phyloP scores from a whole-genome alignment of 257 asterid genomes.

The Lycium ferocissimum region DNA sequence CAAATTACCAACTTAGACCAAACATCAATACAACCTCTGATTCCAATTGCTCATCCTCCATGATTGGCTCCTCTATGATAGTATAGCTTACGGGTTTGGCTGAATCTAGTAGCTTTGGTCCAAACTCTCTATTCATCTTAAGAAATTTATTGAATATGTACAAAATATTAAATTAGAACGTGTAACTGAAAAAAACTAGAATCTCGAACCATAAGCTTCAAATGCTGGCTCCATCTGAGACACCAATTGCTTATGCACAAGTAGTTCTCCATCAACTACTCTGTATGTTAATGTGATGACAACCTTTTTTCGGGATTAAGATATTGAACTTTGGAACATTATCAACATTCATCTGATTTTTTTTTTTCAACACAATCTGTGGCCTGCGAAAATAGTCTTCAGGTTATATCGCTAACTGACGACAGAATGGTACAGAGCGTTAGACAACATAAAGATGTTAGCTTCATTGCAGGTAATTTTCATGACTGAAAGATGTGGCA shows the following conservation, averaged over 20 bases:
- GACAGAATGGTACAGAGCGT: slow-evolving; percentile 95
- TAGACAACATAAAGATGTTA: slow-evolving; percentile 91
- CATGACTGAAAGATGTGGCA: slow-evolving; percentile 30
- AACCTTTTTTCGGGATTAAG: slow-evolving; percentile 87
- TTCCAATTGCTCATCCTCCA: slow-evolving; percentile 95
- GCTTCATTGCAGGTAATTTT: slow-evolving; percentile 86
- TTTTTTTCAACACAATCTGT: slow-evolving; percentile 69
- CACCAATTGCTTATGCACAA: slow-evolving; percentile 66
- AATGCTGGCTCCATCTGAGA: not conserved
- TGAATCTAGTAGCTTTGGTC: too few relatives aligned
- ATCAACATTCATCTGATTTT: slow-evolving; percentile 76
- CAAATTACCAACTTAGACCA: slow-evolving; percentile 99
- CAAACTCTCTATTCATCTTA: slow-evolving; percentile 62
- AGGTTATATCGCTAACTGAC: slow-evolving; percentile 76
- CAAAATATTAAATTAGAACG: too few relatives aligned
- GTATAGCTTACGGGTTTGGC: too few relatives aligned
- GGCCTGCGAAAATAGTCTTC: slow-evolving; percentile 99
- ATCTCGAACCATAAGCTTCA: too few relatives aligned
- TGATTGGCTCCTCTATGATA: slow-evolving; percentile 63
- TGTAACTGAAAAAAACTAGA: too few relatives aligned
- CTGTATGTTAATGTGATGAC: slow-evolving; percentile 73
- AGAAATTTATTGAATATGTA: too few relatives aligned
- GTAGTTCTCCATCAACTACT: slow-evolving; percentile 66
- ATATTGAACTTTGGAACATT: slow-evolving; percentile 83
- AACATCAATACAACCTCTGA: slow-evolving; percentile 96